Evolutionary conservation across 805 yeast species (phyloP), one percentile per base, ranked within the genome.

Genomic region (Candida insectorum): DNA sequence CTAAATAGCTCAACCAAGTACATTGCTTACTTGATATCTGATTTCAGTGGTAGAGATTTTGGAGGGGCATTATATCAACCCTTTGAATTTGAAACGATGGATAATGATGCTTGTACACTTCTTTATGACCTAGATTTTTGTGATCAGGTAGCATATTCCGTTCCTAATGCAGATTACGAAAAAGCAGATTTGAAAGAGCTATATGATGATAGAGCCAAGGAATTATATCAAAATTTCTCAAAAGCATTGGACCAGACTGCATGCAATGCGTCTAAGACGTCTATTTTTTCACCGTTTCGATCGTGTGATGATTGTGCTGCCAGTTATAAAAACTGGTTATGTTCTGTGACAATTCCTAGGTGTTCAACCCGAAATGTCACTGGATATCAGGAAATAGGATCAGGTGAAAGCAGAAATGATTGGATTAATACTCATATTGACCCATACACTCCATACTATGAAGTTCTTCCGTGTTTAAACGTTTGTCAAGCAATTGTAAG

Each of bases 261-360:
- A 2, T 91, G 98, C 58, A 83, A 84, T 43, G 69, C 82, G 1
- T 77, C 74, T 20, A 56, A 63, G 11, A 88, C 78, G 39, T 71
- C 86, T 2, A 49, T 77, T 5, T 91, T 73, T 56, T 85, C 96
- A 1, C 86, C 95, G 7, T 50, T 91, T 16, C 56, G 77, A 24
- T 68, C 81, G 0, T 91, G 98, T 51, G 69, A 64, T 10, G 79
- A 85, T 49, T 91, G 98, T 54, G 69, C 71, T 1, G 44, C 54
- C 2, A 70, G 89, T 1, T 91, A 91, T 55, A 78, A 76, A 47
- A 70, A 80, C 47, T 91, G 98, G 98, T 69, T 93, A 13, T 91
- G 98, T 59, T 71, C 94, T 0, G 86, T 87, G 4, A 68, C 87
- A 0, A 85, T 91, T 5, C 97, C 97, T 0, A 65, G 97, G 19